A percentile compares a stretch with the other conserved stretches of the same genome.
These are phyloP conservation scores for Fusarium sp. DNA, from an alignment of 2,329 filamentous ascomycete species.

Conservation along the genomic window DNA sequence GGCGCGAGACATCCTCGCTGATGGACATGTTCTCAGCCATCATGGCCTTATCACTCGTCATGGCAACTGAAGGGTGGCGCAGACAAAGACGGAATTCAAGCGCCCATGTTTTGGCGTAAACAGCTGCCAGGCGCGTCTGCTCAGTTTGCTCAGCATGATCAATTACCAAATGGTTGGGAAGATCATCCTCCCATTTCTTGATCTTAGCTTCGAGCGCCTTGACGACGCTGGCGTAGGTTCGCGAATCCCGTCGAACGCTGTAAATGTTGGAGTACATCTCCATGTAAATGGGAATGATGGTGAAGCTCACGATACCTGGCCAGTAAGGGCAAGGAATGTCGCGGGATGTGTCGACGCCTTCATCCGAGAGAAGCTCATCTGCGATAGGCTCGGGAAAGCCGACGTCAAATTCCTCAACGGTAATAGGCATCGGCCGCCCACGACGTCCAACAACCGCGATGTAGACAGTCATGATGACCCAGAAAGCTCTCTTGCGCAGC, in stretches of 20 bases:
- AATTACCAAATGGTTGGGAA: slow-evolving; percentile 69
- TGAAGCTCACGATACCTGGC: slow-evolving; percentile 73
- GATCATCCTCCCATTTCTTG: slow-evolving; percentile 68
- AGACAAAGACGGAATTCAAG: slow-evolving; percentile 70
- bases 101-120: slow-evolving; percentile 64
- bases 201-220: slow-evolving; percentile 74
- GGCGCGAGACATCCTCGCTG: slow-evolving; percentile 73
- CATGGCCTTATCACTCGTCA: slow-evolving; percentile 64
- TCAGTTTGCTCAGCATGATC: slow-evolving; percentile 56
- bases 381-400: slow-evolving; percentile 78
- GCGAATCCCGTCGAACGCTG: slow-evolving; percentile 70
- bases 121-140: slow-evolving; percentile 61
- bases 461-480: slow-evolving; percentile 74
- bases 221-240: slow-evolving; percentile 72
- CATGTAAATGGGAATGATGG: slow-evolving; percentile 73
- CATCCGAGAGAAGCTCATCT: slow-evolving; percentile 75
- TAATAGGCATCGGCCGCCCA: slow-evolving; percentile 80
- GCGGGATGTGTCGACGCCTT: slow-evolving; percentile 67
- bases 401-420: slow-evolving; percentile 80
- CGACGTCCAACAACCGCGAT: slow-evolving; percentile 79
- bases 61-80: slow-evolving; percentile 70
- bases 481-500: slow-evolving; percentile 82
- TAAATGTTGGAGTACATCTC: slow-evolving; percentile 84
- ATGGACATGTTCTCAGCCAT: slow-evolving; percentile 72
- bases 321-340: slow-evolving; percentile 73